A percentile compares a stretch with the other conserved stretches of the same genome.
phyloP scores from a whole-genome alignment of 1,284 basidiomycete genomes.

The Apiotrichum mycotoxinovorans region DNA sequence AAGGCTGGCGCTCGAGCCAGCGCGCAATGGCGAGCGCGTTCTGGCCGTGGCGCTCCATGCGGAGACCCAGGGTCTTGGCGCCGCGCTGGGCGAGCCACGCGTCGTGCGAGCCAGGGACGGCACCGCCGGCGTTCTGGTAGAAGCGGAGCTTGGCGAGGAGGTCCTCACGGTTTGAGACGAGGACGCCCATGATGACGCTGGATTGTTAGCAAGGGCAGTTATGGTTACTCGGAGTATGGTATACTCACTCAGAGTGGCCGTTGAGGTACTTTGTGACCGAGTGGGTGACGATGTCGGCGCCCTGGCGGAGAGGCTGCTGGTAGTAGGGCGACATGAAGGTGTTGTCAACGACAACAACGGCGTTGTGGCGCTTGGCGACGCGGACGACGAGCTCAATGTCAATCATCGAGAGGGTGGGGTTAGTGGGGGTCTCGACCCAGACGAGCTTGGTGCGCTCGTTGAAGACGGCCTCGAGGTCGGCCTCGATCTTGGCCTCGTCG shows the following conservation, averaged over 20 bases:
- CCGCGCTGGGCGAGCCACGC: slow-evolving; percentile 88
- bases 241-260: slow-evolving; percentile 91
- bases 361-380: slow-evolving; percentile 19
- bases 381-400: slow-evolving; percentile 17
- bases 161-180: slow-evolving; percentile 56
- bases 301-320: slow-evolving; percentile 71
- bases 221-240: too few relatives aligned
- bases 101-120: slow-evolving; percentile 83
- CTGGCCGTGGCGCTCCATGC: slow-evolving; percentile 80
- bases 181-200: slow-evolving; percentile 79
- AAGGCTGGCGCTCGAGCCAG: slow-evolving; percentile 58
- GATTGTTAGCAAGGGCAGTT: too few relatives aligned
- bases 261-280: slow-evolving; percentile 86
- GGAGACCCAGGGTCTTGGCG: slow-evolving; percentile 80
- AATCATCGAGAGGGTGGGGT: slow-evolving; percentile 75
- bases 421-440: slow-evolving; percentile 94
- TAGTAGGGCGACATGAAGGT: slow-evolving; percentile 92
- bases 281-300: slow-evolving; percentile 45
- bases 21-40: slow-evolving; percentile 76
- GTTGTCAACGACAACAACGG: slow-evolving; percentile 63
- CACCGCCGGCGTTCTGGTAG: slow-evolving; percentile 85
- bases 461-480: slow-evolving; percentile 9
- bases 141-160: slow-evolving; percentile 60
- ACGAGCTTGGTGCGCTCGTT: slow-evolving; percentile 61
- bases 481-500: slow-evolving; percentile 5